Base-by-base conservation (phyloP, 179 eudicot species). In the Beta macrorhiza region DNA sequence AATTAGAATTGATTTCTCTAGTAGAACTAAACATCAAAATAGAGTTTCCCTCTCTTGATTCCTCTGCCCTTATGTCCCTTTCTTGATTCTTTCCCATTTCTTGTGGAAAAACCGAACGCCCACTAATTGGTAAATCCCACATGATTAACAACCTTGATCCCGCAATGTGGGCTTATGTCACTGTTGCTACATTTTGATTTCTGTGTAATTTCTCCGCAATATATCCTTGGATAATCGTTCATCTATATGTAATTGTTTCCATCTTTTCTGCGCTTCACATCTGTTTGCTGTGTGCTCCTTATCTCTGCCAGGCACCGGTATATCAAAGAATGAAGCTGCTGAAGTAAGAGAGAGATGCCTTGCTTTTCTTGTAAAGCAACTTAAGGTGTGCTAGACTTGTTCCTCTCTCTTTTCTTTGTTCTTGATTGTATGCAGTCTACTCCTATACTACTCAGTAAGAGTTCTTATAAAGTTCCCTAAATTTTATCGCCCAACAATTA, bases 301-400 rank as follows among this genome's bases (percentile, higher is more conserved):
- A 4, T 84, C 51, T 81, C 65, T 70, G 56, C 17, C 85, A 94
- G 98, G 98, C 83, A 89, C 97, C 62, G 90, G 88, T 79, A 82
- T 95, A 80, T 85, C 91, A 52, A 90, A 83, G 85, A 79, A 45
- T 58, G 97, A 91, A 78, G 95, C 97, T 67, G 83, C 88, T 77
- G 90, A 79, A 80, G 79, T 93, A 85, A 89, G 92, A 79, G 86
- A 84, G 79, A 92, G 80, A 83, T 87, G 98, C 87, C 82, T 92
- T 67, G 78, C 86, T 29, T 95, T 89, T 86, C 93, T 95, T 71
- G 84, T 90, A 62, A 85, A 87, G 81, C 88, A 87, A 77, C 86
- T 95, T 64, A 86, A 92, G 96, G 97, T 91, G 29, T 74, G 29
- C 76, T 67, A 63, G 37, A 10, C 63, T 61, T 56, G 55, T 42